Evolutionary conservation across 768 basidiomycete genomes (phyloP), one percentile per base, ranked within the genome.

Genomic region (Agaricus subrufescens): DNA sequence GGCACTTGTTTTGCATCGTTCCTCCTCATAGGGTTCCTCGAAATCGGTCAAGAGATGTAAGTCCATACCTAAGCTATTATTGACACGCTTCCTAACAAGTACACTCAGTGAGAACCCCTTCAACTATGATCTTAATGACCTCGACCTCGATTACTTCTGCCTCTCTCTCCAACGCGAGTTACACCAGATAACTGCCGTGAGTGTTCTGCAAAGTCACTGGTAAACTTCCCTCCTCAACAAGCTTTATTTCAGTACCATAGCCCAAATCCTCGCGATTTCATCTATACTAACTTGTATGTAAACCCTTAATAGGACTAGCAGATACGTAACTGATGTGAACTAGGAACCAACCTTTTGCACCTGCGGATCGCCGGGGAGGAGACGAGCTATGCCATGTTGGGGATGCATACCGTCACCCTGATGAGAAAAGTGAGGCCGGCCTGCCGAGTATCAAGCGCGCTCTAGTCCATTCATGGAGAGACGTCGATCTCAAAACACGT

Each of bases 301-400:
- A 23, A 39, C 1, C 15, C 38, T 9, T 29, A 4, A 26, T 4
- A 12, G 26, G 34, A 25, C 42, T 34, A 15, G 15, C 42, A 27
- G 25, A 26, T 30, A 4, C 10, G 38, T 8, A 26, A 38, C 15
- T 54, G 46, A 58, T 30, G 15, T 44, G n/a, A 6, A 26, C 53
- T 10, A 73, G 73, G 67, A 90, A 89, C 68, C 82, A 86, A 68
- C 87, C 88, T 0, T 86, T 89, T 71, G 80, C 83, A 5, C 88
- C 88, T 4, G 73, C 75, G 8, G 84, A 89, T 62, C 72, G 75
- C 10, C 80, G 84, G 42, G 78, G 67, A 23, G 87, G 85, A 0
- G 68, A 77, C 34, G 80, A 84, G 53, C 77, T 89, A 51, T 62
- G 79, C 30, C 63, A 56, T 38, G 65, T 68, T 48, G 67, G 67